Conservation (phyloP, 2,329 filamentous ascomycete genomes). For the Myriosclerotinia scirpicola region DNA sequence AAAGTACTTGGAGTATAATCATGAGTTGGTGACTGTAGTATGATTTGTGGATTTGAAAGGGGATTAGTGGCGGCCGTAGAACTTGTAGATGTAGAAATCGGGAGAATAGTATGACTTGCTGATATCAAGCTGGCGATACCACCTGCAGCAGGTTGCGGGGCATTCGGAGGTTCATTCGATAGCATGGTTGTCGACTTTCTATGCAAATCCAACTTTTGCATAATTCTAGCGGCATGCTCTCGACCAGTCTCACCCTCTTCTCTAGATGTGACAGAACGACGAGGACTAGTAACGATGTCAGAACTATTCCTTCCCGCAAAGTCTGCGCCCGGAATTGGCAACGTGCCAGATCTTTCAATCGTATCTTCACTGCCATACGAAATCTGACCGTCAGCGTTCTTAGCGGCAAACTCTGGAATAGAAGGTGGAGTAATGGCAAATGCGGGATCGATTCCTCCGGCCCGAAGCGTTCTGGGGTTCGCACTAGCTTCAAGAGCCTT, state of each 20-base stretch:
- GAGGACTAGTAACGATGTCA: conserved; percentile 59
- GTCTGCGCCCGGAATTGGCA: conserved; percentile 65
- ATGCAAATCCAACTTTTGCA: conserved; percentile 88
- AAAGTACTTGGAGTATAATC: conserved; percentile 61
- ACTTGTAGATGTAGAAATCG: conserved; percentile 52
- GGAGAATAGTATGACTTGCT: conserved; percentile 76
- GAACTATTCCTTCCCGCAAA: conserved; percentile 64
- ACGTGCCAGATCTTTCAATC: conserved; percentile 62
- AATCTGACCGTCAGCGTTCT: conserved; percentile 65
- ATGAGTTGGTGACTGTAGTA: conserved; percentile 41
- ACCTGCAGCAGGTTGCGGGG: conserved; percentile 44
- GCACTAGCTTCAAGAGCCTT: conserved; percentile 78
- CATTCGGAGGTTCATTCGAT: conserved; percentile 44
- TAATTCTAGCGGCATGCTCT: conserved; percentile 84
- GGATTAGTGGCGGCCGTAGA: conserved; percentile 36
- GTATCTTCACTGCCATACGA: conserved; percentile 49
- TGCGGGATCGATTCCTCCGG: conserved; percentile 65
- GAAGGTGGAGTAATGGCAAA: conserved; percentile 90
- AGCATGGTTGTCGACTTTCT: conserved; percentile 62
- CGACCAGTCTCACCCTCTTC: conserved; percentile 73
- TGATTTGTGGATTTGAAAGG: conserved; percentile 42
- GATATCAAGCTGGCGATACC: conserved; percentile 86
- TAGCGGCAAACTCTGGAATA: conserved; percentile 87
- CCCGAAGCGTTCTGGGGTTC: conserved; percentile 43
- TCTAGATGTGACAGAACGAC: conserved; percentile 56